A percentile compares a stretch with the other conserved stretches of the same genome.
phyloP scores from a whole-genome alignment of 495 filamentous ascomycete genomes.

The Hyphodiscus hymeniophilus region DNA sequence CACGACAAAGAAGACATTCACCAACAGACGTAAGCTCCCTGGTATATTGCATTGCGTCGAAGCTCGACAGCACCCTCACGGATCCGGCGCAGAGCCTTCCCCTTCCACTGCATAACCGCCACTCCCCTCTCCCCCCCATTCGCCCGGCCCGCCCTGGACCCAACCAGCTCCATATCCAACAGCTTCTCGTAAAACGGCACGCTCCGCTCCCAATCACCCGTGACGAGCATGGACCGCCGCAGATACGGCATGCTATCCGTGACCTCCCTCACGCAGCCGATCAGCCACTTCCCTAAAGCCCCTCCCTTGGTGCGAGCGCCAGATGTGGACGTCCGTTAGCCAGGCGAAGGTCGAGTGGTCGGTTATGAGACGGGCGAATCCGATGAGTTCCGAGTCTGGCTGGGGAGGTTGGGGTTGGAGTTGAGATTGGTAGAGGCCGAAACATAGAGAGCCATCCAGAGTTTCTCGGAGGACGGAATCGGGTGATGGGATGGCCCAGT shows the following conservation, averaged over 20 bases:
- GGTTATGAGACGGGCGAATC: constrained; percentile 54
- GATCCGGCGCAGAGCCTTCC: too few species aligned
- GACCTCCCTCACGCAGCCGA: constrained; percentile 46
- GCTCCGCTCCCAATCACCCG: constrained; percentile 20
- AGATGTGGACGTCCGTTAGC: constrained; percentile 58
- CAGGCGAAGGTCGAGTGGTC: constrained; percentile 57
- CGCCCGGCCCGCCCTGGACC: not conserved
- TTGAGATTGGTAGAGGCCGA: constrained; percentile 49
- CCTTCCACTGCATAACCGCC: too few species aligned
- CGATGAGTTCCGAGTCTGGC: constrained; percentile 27
- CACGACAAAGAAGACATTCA: too few species aligned
- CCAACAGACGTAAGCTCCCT: too few species aligned
- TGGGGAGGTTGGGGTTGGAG: constrained; percentile 21
- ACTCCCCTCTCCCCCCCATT: too few species aligned
- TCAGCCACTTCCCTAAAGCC: constrained; percentile 57
- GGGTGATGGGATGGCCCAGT: constrained; percentile 41
- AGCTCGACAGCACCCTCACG: too few species aligned
- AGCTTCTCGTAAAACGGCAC: constrained; percentile 36
- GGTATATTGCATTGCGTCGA: too few species aligned
- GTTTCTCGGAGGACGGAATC: constrained; percentile 29
- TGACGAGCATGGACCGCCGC: constrained; percentile 44
- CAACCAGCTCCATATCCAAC: constrained; percentile 31
- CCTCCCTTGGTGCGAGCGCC: constrained; percentile 41
- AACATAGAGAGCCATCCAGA: constrained; percentile 42
- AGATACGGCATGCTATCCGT: constrained; percentile 45